A percentile compares a stretch with the other conserved stretches of the same genome.
phyloP scores from a whole-genome alignment of 257 asterid species.

The Solanum phureja region DNA sequence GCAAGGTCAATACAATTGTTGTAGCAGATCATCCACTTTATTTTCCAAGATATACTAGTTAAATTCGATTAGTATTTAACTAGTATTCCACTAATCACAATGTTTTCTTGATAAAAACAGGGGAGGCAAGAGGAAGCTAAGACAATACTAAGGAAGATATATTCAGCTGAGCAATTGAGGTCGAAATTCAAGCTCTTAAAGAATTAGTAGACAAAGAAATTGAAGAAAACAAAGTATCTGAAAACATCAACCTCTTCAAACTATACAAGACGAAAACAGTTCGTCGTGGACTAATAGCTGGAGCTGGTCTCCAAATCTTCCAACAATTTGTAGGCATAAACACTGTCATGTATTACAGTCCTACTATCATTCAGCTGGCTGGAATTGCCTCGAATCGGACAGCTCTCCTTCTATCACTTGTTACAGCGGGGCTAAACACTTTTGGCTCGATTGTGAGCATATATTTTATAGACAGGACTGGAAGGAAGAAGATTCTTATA shows the following conservation, averaged over 20 bases:
- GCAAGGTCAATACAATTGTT: conserved; percentile 17
- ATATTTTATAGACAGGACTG: conserved; percentile 31
- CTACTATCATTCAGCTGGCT: conserved; percentile 31
- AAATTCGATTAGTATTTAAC: not conserved
- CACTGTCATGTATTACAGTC: conserved; percentile 33
- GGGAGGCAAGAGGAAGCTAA: conserved; percentile 31
- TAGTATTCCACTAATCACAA: not conserved
- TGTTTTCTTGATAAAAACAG: not conserved
- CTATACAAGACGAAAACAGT: conserved; percentile 14
- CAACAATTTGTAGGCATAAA: conserved; percentile 40
- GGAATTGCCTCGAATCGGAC: conserved; percentile 27
- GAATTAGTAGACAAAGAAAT: conserved; percentile 21
- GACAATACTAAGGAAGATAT: conserved; percentile 24
- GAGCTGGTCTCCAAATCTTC: conserved; percentile 30
- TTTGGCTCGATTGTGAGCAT: conserved; percentile 35
- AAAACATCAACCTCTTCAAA: conserved; percentile 14
- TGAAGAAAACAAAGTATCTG: conserved; percentile 11
- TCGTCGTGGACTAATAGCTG: conserved; percentile 31
- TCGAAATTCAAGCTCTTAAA: conserved; percentile 20
- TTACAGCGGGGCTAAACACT: conserved; percentile 29
- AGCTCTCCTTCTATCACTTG: conserved; percentile 24
- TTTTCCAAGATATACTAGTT: not conserved
- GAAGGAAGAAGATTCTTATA: conserved; percentile 29
- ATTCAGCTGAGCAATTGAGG: conserved; percentile 18
- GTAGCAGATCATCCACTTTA: not conserved